Base-by-base conservation (phyloP, 2,329 filamentous ascomycete genomes). In the Monilinia laxa region DNA sequence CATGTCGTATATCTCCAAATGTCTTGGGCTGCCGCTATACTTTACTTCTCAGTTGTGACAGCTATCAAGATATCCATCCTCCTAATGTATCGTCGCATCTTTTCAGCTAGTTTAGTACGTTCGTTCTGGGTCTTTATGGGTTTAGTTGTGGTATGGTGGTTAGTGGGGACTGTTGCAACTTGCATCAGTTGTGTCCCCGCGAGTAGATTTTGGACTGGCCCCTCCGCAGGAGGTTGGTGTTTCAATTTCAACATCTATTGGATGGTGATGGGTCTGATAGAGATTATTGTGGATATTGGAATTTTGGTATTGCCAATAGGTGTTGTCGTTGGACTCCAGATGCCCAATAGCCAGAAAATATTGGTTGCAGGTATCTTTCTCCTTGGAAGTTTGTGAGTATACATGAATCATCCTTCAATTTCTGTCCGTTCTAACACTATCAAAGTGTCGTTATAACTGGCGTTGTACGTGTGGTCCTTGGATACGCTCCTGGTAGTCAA, bases 381-480 rank as follows among this genome's bases (percentile, higher is more conserved):
- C 5, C 35, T 66, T 1, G 64, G 64, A 62, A 47, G 57, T 54
- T 66, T 66, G 64, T 66, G 55, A 35, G 64, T 62, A 11, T 55
- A n/a, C 28, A 12, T 7, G 9, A 14, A 42, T 18, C 38, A 10
- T 28, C 2, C 35, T 62, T 40, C 9, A 23, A 9, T 9, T 9
- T 51, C n/a, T 20, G 31, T 25, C n/a, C 35, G 23, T 53, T 5
- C 63, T 65, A 53, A 65, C 35, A 38, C 14, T 18, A 23, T 23
- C 4, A 25, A 65, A 69, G 68, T 59, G 68, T 69, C 31, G 51
- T 69, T 4, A 16, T 69, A 16, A 68, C 68, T 16, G 66, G 66
- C 10, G 28, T 69, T 31, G 58, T 69, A 38, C 66, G 66, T 12
- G 57, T 66, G 16, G 52, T 66, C 23, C 53, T 69, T 25, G 66